phyloP scores from a whole-genome alignment of 352 stramenopile species.

The Bremia lactucae region DNA sequence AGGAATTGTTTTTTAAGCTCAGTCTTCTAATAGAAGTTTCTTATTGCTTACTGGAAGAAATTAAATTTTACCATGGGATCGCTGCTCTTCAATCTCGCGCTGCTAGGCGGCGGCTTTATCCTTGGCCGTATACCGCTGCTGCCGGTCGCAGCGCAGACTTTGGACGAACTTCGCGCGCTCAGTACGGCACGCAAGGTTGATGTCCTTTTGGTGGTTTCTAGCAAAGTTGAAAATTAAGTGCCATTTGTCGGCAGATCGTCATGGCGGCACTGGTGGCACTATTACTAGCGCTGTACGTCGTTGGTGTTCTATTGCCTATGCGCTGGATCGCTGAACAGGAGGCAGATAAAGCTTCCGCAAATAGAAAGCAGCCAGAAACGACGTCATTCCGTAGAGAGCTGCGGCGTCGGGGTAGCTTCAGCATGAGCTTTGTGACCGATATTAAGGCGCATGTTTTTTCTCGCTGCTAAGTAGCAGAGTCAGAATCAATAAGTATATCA shows the following conservation, averaged over 20 bases:
- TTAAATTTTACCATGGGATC: slow-evolving; percentile 20
- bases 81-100: slow-evolving; percentile 48
- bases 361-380: slow-evolving; percentile 9
- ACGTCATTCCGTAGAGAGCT: slow-evolving; percentile 78
- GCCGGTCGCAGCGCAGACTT: slow-evolving; percentile 27
- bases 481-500: too few relatives aligned
- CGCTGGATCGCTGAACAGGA: slow-evolving; percentile 13
- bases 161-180: slow-evolving; percentile 38
- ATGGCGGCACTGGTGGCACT: slow-evolving; percentile 30
- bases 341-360: slow-evolving; percentile 19
- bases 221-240: not conserved
- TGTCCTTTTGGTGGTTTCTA: not conserved
- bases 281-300: slow-evolving; percentile 49
- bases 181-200: slow-evolving; percentile 38
- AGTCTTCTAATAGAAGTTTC: too few relatives aligned
- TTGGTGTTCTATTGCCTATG: slow-evolving; percentile 49
- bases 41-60: not conserved
- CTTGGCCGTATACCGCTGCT: slow-evolving; percentile 48
- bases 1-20: not conserved
- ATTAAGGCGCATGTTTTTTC: slow-evolving; percentile 81
- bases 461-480: slow-evolving; percentile 21
- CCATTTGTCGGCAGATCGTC: slow-evolving; percentile 19
- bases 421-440: slow-evolving; percentile 82
- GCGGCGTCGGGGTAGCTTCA: slow-evolving; percentile 76
- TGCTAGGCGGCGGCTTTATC: slow-evolving; percentile 54